These are phyloP conservation scores for Salix arbutifolia DNA, from an alignment of 345 rosid genomes.

Conservation along the genomic window DNA sequence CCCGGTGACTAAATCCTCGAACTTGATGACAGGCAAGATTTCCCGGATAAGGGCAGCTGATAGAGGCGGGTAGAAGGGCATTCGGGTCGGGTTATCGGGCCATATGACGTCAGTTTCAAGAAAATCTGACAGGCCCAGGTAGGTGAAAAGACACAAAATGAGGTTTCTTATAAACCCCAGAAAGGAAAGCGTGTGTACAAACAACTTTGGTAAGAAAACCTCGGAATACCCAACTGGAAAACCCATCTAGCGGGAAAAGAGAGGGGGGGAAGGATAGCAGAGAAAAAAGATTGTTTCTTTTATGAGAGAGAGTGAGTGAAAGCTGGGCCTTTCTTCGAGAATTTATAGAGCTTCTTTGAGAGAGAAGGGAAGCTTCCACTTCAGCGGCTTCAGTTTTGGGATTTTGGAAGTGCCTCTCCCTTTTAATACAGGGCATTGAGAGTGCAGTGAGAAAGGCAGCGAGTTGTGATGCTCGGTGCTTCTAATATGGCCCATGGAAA, in stretches of 20 bases:
- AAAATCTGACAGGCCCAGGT: conserved; percentile 72
- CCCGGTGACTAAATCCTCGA: conserved; percentile 38
- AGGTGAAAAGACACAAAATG: conserved; percentile 47
- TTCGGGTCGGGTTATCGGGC: conserved; percentile 42
- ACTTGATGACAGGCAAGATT: conserved; percentile 63
- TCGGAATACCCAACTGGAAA: conserved; percentile 80
- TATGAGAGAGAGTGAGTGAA: neutral
- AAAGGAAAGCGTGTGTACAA: conserved; percentile 59
- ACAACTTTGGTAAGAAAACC: conserved; percentile 61
- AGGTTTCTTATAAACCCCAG: conserved; percentile 56
- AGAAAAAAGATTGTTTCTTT: neutral
- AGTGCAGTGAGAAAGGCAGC: conserved; percentile 1
- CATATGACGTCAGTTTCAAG: conserved; percentile 59
- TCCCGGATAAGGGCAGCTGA: conserved; percentile 78
- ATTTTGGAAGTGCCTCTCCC: neutral
- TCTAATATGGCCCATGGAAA: neutral
- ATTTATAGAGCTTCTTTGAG: neutral
- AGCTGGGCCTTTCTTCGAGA: conserved; percentile 1
- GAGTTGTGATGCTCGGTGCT: conserved; percentile 11
- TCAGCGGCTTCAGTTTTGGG: conserved; percentile 12
- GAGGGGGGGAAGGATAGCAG: neutral
- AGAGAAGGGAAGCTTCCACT: conserved; percentile 28
- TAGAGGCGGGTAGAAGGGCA: conserved; percentile 42
- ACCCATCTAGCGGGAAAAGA: conserved; percentile 43
- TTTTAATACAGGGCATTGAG: neutral